These are phyloP conservation scores for Hypoxylon sp. DNA, from an alignment of 2,329 filamentous ascomycete genomes.

Conservation along the genomic window DNA sequence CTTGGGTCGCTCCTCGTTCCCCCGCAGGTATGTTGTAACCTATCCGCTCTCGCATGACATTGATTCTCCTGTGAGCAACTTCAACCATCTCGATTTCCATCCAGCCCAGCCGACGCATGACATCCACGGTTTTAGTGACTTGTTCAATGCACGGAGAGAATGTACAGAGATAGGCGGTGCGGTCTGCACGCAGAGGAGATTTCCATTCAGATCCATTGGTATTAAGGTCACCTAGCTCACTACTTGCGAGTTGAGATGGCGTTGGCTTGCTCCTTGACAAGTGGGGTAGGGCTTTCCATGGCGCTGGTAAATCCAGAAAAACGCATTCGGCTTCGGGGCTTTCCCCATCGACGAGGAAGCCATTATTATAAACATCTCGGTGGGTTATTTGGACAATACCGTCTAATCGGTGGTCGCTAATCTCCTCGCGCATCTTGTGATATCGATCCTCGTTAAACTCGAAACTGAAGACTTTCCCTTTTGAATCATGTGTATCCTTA, in stretches of 20 bases:
- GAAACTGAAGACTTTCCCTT: slow-evolving; percentile 84
- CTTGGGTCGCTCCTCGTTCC: slow-evolving; percentile 79
- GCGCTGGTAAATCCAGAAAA: slow-evolving; percentile 85
- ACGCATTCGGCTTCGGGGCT: slow-evolving; percentile 78
- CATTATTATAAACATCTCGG: slow-evolving; percentile 82
- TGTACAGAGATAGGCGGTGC: slow-evolving; percentile 85
- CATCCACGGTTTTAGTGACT: slow-evolving; percentile 86
- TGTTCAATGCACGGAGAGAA: slow-evolving; percentile 99
- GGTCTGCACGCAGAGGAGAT: slow-evolving; percentile 78
- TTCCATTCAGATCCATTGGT: slow-evolving; percentile 59
- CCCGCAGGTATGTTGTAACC: slow-evolving; percentile 72
- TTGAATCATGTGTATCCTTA: slow-evolving; percentile 58
- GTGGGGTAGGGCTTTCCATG: slow-evolving; percentile 84
- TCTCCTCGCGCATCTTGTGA: slow-evolving; percentile 77
- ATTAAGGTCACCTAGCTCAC: slow-evolving; percentile 40
- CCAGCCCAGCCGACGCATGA: slow-evolving; percentile 87
- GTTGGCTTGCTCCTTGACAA: slow-evolving; percentile 71
- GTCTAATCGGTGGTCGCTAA: slow-evolving; percentile 76
- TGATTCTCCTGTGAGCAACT: slow-evolving; percentile 82
- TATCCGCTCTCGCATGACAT: slow-evolving; percentile 85
- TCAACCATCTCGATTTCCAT: slow-evolving; percentile 95
- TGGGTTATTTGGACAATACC: slow-evolving; percentile 80
- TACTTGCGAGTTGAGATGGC: slow-evolving; percentile 46
- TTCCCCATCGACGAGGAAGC: slow-evolving; percentile 74
- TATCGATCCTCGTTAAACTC: slow-evolving; percentile 84